Evolutionary conservation across 805 yeast species (phyloP), one percentile per base, ranked within the genome.

Genomic region (Maudiozyma serrabonitensis): DNA sequence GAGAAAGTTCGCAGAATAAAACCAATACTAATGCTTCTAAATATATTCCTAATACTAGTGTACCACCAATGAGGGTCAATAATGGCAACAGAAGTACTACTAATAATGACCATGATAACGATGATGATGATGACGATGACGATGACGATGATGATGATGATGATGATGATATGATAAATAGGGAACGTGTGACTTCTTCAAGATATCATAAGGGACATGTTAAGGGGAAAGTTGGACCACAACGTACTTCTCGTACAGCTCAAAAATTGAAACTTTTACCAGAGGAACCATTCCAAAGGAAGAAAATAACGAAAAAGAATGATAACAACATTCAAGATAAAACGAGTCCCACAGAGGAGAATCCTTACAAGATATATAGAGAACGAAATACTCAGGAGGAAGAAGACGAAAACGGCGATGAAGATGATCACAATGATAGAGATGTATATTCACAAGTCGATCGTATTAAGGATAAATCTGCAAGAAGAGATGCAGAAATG

Each of bases 401-500:
- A 2, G 38, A 19, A 11, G 45, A 40, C 15, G 41, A 41, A 1
- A 53, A 56, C 34, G 55, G 53, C 21, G 53, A 53, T 23, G 50
- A 50, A 15, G 46, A 46, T 18, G 57, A 42, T 2, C 35, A 52
- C 13, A 51, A 49, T 15, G 64, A 62, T 40, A 61, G 77, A 45
- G 82, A 80, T 45, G 89, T 87, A 5, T 86, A 87, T 63, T 84
- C 96, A 0, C 95, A 90, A 61, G 89, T 87, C 11, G 78, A 82
- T 49, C 75, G 84, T 52, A 90, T 90, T 54, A 87, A 83, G 34
- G 97, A 91, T 56, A 75, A 84, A 19, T 83, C 93, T 0, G 97
- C 97, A 0, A 74, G 97, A 56, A 83, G 81, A 55, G 98, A 91
- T 71, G 98, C 99, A 0, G 96, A 90, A 63, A 79, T 90, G 46